Evolutionary conservation across 352 stramenopile species (phyloP), one percentile per base, ranked within the genome.

Genomic region (Elongisporangium undulatum): DNA sequence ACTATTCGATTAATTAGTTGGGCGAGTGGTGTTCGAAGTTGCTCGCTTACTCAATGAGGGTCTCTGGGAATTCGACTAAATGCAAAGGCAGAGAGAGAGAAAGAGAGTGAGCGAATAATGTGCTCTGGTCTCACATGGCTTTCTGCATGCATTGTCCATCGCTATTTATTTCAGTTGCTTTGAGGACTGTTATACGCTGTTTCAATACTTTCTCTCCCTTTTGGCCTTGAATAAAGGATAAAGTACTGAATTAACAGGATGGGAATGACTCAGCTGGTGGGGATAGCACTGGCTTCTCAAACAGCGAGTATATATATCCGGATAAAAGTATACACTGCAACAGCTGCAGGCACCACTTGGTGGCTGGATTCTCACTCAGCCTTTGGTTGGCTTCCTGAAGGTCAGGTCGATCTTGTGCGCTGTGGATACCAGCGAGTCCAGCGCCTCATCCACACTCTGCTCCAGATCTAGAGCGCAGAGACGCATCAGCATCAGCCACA

Each of bases 391-490:
- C 29, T 41, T 41, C 38, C 54, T 80, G 61, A 79, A 88, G 16
- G 77, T 74, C 61, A 85, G 38, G 17, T 68, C 70, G 24, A 90
- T 72, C 56, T 85, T 85, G 49, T 87, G 77, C 3, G 79, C 81
- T 2, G 73, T 89, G 4, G 78, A 75, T 48, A 89, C 71, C n/a
- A 90, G 75, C 45, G 74, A 74, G 29, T 83, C 74, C 23, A 89
- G 60, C 20, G 81, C 78, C 52, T 73, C 51, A 24, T 88, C 76
- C 20, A 90, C 74, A 20, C 63, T 69, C 53, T 70, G 69, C 39
- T 82, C 71, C 8, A 59, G 57, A 19, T 53, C 62, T 68, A 38
- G 12, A 17, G 15, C 4, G 1, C 2, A 45, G 24, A 2, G 23
- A 19, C 15, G 0, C 21, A 21, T 50, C 45, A 64, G 17, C 9